Percentiles rank a stretch among this genome's conserved stretches.
Conservation (phyloP, 2,329 filamentous ascomycete genomes). For the Colletotrichum cordylinicola region DNA sequence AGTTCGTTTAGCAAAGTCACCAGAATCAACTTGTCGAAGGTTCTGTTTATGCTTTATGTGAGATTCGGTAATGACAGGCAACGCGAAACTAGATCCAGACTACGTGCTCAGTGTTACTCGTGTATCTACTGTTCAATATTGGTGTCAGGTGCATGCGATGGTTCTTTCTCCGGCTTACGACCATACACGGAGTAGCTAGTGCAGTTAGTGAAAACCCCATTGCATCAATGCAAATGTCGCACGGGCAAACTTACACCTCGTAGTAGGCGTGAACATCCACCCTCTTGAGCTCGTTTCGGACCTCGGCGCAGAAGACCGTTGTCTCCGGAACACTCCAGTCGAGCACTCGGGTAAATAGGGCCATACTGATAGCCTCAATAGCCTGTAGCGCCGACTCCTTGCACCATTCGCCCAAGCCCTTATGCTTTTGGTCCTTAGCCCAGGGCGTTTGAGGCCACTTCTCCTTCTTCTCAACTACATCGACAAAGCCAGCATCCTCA, state of each 20-base stretch:
- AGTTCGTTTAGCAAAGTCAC: not conserved
- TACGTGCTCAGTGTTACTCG: no score
- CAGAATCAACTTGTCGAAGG: no score
- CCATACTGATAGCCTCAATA: slow-evolving; percentile 34
- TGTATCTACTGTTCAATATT: no score
- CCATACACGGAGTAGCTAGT: not conserved
- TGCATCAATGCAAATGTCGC: not conserved
- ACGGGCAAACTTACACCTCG: not conserved
- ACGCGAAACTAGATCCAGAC: no score
- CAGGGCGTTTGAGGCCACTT: slow-evolving; percentile 36
- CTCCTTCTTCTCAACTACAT: slow-evolving; percentile 30
- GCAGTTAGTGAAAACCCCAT: not conserved
- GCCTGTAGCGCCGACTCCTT: slow-evolving; percentile 10
- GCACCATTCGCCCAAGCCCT: slow-evolving; percentile 36
- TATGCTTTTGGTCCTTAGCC: slow-evolving; percentile 33
- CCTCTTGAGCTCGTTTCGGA: slow-evolving; percentile 34
- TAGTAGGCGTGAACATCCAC: slow-evolving; percentile 34
- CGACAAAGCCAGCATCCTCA: slow-evolving; percentile 29
- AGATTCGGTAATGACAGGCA: no score
- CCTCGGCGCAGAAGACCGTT: slow-evolving; percentile 30
- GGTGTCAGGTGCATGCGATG: no score
- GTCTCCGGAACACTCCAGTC: slow-evolving; percentile 35
- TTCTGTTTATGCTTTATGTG: no score
- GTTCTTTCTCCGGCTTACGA: not conserved
- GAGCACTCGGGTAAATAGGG: slow-evolving; percentile 36